Conservation (phyloP, 1,139 yeast genomes). For the Geotrichum macrosporum region DNA sequence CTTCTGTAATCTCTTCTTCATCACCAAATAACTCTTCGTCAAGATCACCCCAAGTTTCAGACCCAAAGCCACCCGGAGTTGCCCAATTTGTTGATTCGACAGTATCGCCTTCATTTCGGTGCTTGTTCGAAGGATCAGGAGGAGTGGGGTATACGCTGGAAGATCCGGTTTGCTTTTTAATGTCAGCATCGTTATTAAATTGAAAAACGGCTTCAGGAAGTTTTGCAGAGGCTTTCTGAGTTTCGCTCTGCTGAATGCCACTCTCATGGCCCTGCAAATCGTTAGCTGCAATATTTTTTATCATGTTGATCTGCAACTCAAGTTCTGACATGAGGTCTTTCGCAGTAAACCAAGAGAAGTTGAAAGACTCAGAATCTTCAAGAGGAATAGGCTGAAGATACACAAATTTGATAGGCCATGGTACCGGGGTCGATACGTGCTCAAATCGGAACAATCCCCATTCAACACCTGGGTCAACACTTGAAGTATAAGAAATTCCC, state of each 20-base stretch:
- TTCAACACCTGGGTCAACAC: constrained; percentile 45
- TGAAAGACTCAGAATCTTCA: constrained; percentile 22
- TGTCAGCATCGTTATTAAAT: neutral
- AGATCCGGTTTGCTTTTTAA: constrained; percentile 7
- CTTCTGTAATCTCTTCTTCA: constrained; percentile 40
- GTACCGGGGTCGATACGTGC: constrained; percentile 6
- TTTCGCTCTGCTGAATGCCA: neutral
- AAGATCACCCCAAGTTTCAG: constrained; percentile 39
- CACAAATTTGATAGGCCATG: constrained; percentile 20
- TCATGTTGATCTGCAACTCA: constrained; percentile 10
- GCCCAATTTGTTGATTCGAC: constrained; percentile 27
- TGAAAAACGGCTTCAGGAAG: neutral
- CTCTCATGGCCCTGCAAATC: neutral
- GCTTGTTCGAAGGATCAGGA: constrained; percentile 35
- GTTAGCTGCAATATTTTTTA: constrained; percentile 7
- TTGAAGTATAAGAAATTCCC: constrained; percentile 1
- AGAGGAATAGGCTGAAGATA: constrained; percentile 24
- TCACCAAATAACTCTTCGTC: constrained; percentile 46
- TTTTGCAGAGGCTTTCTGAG: neutral
- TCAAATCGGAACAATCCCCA: constrained; percentile 57
- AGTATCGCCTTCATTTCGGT: constrained; percentile 23
- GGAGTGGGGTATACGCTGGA: constrained; percentile 37
- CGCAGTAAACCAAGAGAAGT: constrained; percentile 25
- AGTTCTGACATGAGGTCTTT: constrained; percentile 16
- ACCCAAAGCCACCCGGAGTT: constrained; percentile 28